A percentile compares a stretch with the other conserved stretches of the same genome.
These are phyloP conservation scores for Blepharisma undulans DNA, from an alignment of 169 alveolate genomes.

Conservation along the genomic window DNA sequence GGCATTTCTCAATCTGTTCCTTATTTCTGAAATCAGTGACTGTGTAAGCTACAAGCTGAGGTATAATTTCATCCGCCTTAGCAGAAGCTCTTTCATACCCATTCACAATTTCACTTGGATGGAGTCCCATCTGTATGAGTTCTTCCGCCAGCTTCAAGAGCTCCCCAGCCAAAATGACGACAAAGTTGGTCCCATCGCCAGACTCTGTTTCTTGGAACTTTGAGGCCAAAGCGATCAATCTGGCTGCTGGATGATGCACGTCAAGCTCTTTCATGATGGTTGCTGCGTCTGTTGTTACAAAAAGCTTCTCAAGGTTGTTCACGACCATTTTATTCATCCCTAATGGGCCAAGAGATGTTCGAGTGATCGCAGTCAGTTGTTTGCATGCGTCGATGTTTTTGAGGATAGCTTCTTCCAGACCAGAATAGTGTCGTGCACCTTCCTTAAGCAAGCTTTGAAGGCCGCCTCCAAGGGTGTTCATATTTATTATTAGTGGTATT, in stretches of 20 bases:
- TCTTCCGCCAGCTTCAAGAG: constrained; percentile 93
- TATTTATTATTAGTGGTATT: background rate
- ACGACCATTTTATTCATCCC: constrained; percentile 97
- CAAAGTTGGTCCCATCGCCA: constrained; percentile 98
- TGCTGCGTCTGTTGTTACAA: constrained; percentile 96
- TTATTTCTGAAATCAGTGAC: constrained; percentile 57
- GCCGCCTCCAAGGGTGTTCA: constrained; percentile 56
- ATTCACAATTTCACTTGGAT: constrained; percentile 93
- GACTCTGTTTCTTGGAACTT: constrained; percentile 95
- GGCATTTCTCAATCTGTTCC: constrained; percentile 48
- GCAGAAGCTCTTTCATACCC: constrained; percentile 97
- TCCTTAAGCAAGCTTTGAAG: constrained; percentile 67
- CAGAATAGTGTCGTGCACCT: constrained; percentile 92
- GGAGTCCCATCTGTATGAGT: constrained; percentile 92
- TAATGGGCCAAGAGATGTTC: constrained; percentile 96
- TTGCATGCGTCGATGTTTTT: constrained; percentile 95
- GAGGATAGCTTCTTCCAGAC: constrained; percentile 91
- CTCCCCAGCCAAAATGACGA: constrained; percentile 96
- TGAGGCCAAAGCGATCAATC: constrained; percentile 96
- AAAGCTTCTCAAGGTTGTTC: constrained; percentile 95
- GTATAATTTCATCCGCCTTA: constrained; percentile 69
- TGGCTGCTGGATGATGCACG: constrained; percentile 99
- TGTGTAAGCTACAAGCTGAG: constrained; percentile 40
- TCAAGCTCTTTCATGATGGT: constrained; percentile 97
- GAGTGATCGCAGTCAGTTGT: constrained; percentile 90